These are phyloP conservation scores for Aspergillus persii DNA, from an alignment of 2,329 filamentous ascomycete species.

Conservation along the genomic window DNA sequence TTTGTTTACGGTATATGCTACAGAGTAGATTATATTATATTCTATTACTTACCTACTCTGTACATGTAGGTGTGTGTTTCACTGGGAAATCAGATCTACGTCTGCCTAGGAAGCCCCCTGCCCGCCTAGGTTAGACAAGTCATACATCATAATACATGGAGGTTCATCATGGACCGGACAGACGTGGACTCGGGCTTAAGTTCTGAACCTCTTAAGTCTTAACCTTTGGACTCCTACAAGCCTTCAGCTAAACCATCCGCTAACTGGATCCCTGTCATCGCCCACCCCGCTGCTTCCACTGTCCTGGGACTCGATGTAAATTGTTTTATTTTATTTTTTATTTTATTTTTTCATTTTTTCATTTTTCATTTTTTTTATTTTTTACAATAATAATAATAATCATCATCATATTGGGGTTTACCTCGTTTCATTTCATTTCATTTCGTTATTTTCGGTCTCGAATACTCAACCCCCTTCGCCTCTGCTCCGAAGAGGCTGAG, in stretches of 20 bases:
- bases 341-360: no score
- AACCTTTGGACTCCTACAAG: slow-evolving; percentile 9
- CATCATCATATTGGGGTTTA: no score
- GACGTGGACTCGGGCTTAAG: not conserved
- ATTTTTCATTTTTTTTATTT: not conserved
- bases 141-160: not conserved
- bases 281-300: slow-evolving; percentile 27
- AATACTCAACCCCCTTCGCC: not conserved
- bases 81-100: no score
- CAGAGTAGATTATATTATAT: no score
- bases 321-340: not conserved
- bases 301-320: slow-evolving; percentile 21
- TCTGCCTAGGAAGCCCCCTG: no score
- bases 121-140: no score
- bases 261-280: slow-evolving; percentile 21
- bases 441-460: no score
- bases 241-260: slow-evolving; percentile 12
- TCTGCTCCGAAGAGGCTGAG: not conserved
- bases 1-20: no score
- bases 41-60: no score
- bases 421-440: no score
- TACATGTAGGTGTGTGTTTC: no score
- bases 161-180: slow-evolving; percentile 1
- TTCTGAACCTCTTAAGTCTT: not conserved
- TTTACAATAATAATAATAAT: no score